Conservation (phyloP, 768 basidiomycete species). For the Lactarius akahatsu region DNA sequence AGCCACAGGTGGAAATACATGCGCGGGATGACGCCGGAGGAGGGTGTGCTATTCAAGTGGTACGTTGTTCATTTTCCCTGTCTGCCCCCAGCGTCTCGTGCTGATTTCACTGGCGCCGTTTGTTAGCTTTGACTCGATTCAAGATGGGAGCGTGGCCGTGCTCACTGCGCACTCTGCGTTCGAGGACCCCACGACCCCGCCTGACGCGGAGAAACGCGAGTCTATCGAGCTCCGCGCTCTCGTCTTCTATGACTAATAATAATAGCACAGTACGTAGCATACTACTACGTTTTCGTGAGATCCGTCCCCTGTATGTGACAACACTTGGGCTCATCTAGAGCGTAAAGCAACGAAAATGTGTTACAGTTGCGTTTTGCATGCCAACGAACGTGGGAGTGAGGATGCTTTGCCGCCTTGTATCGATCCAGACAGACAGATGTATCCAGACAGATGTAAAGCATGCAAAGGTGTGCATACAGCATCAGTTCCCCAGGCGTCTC, state of each 20-base stretch:
- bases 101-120: constrained; percentile 4
- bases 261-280: not conserved
- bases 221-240: constrained; percentile 63
- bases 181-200: constrained; percentile 51
- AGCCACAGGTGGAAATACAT: constrained; percentile 48
- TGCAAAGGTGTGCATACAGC: too few relatives aligned
- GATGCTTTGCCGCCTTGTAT: too few relatives aligned
- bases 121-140: constrained; percentile 38
- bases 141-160: constrained; percentile 47
- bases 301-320: not conserved
- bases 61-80: constrained; percentile 26
- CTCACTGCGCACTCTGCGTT: constrained; percentile 68
- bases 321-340: too few relatives aligned
- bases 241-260: constrained; percentile 56
- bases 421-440: too few relatives aligned
- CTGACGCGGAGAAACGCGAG: constrained; percentile 49
- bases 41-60: constrained; percentile 51
- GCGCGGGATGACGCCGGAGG: constrained; percentile 45
- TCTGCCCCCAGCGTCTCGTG: not conserved
- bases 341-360: too few relatives aligned
- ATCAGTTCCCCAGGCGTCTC: too few relatives aligned
- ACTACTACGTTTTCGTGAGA: not conserved
- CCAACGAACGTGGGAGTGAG: too few relatives aligned
- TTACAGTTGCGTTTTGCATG: too few relatives aligned
- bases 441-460: too few relatives aligned